Evolutionary conservation across 306 rosid species (phyloP).

Genomic region (Aeschynomene evenia): DNA sequence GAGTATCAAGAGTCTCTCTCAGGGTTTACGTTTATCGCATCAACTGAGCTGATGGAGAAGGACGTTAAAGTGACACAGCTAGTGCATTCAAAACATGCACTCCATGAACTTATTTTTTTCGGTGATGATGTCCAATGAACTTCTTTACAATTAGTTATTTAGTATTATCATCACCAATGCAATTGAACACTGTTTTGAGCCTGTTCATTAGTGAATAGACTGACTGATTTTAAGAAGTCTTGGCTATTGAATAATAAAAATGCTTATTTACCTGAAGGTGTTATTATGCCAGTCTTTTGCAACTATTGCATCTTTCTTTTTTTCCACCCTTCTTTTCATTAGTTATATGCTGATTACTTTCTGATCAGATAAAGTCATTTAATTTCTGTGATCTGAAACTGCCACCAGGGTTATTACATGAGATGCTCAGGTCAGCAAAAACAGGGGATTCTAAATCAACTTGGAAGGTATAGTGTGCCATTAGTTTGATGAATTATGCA

Average conservation of each 20-base stretch:
- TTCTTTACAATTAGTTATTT: constrained; percentile 10
- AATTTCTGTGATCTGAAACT: constrained; percentile 13
- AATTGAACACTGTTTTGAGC: not conserved
- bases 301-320: not conserved
- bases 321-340: not conserved
- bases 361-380: constrained; percentile 6
- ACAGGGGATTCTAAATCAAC: constrained; percentile 86
- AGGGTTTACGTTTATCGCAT: not conserved
- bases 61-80: constrained; percentile 5
- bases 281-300: constrained; percentile 8
- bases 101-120: not conserved
- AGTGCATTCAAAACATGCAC: not conserved
- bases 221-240: constrained; percentile 1
- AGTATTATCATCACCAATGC: not conserved
- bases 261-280: constrained; percentile 7
- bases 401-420: constrained; percentile 74
- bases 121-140: not conserved
- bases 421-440: constrained; percentile 85
- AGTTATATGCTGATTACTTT: not conserved
- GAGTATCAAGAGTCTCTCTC: not conserved
- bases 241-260: not conserved
- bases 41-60: constrained; percentile 6
- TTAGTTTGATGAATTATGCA: constrained; percentile 5
- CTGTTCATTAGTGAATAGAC: not conserved
- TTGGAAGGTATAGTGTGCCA: constrained; percentile 72